These are phyloP conservation scores for Brassica juncea DNA, from an alignment of 345 rosid genomes.

Conservation along the genomic window DNA sequence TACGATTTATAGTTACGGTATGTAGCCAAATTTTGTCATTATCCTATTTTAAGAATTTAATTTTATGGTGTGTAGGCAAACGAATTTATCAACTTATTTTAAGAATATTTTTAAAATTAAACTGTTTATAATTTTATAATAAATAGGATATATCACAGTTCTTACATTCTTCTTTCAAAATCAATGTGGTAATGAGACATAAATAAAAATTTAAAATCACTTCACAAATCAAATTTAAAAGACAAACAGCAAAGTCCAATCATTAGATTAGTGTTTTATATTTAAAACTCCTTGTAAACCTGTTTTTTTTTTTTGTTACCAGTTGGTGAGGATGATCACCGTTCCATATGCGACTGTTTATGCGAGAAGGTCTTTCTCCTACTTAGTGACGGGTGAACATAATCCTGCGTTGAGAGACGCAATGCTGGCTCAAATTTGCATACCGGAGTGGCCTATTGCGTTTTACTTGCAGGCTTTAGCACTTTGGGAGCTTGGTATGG, in stretches of 20 bases:
- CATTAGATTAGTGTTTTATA: background rate
- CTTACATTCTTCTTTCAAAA: too few species aligned
- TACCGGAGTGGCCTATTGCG: constrained; percentile 94
- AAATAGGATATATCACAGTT: background rate
- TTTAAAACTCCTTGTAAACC: background rate
- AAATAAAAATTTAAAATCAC: too few species aligned
- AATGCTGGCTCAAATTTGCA: constrained; percentile 94
- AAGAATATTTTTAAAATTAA: background rate
- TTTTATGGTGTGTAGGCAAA: background rate
- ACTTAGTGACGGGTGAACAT: constrained; percentile 62
- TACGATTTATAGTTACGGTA: background rate
- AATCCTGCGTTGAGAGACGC: constrained; percentile 90
- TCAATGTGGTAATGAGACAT: too few species aligned
- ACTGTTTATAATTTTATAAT: background rate
- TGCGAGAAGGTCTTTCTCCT: constrained; percentile 47
- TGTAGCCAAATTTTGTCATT: background rate
- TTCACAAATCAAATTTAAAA: background rate
- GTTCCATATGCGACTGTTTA: constrained; percentile 69
- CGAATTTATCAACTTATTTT: background rate
- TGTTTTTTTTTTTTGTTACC: constrained; percentile 2
- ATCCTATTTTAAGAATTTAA: background rate
- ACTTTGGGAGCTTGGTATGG: constrained; percentile 90
- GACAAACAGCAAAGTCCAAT: background rate
- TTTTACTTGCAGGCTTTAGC: constrained; percentile 97
- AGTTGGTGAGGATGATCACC: constrained; percentile 71